Percentiles rank a stretch among this genome's conserved stretches.
Evolutionary conservation across 2,329 filamentous ascomycete species (phyloP).

Genomic region (Trichophyton schoenleinii): DNA sequence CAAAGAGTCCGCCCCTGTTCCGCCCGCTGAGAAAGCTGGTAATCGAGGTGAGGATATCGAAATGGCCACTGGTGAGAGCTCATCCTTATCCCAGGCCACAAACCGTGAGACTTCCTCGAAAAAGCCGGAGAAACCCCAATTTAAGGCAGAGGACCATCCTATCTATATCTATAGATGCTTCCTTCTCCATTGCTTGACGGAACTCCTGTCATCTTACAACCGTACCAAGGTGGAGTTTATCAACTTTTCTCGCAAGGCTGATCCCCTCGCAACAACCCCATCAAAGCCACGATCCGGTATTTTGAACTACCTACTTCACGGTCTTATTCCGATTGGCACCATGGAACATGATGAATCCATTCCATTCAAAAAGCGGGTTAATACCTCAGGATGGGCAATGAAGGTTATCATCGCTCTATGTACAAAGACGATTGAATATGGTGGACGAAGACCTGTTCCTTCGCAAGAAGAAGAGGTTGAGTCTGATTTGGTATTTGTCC

Average conservation of each 20-base stretch:
- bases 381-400: conserved; percentile 76
- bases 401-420: conserved; percentile 77
- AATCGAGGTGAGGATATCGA: conserved; percentile 37
- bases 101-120: conserved; percentile 29
- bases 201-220: conserved; percentile 74
- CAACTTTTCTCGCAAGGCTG: conserved; percentile 90
- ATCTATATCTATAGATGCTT: conserved; percentile 97
- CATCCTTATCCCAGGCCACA: conserved; percentile 19
- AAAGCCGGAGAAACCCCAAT: conserved; percentile 57
- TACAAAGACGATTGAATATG: conserved; percentile 70
- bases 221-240: conserved; percentile 97
- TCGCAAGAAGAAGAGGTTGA: conserved; percentile 30
- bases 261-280: conserved; percentile 70
- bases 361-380: conserved; percentile 66
- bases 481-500: conserved; percentile 63
- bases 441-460: conserved; percentile 37
- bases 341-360: conserved; percentile 63
- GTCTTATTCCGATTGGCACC: conserved; percentile 55
- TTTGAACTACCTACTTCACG: conserved; percentile 83
- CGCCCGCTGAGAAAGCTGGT: conserved; percentile 7
- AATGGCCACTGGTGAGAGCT: conserved; percentile 34
- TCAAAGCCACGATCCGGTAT: conserved; percentile 89
- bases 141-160: conserved; percentile 85
- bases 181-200: conserved; percentile 78
- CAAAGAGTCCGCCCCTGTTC: conserved; percentile 45